Percentiles rank a stretch among this genome's conserved stretches.
Evolutionary conservation across 2,329 filamentous ascomycete genomes (phyloP).

Genomic region (Xylariaceae sp.): DNA sequence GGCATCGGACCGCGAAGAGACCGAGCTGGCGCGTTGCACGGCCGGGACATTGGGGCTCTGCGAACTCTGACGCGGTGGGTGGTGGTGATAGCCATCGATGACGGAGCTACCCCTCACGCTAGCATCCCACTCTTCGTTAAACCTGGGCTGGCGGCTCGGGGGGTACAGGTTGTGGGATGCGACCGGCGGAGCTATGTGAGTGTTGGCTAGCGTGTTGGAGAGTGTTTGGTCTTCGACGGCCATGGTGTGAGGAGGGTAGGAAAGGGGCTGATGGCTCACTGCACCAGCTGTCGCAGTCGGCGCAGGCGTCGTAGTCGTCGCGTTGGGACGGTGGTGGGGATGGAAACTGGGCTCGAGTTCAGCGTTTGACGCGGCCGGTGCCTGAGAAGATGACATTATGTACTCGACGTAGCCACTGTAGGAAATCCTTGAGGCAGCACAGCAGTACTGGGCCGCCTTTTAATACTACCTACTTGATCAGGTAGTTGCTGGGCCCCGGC

Average conservation of each 20-base stretch:
- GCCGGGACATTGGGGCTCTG: constrained; percentile 33
- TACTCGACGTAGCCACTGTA: too few relatives aligned
- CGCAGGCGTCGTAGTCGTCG: too few relatives aligned
- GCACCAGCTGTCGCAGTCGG: constrained; percentile 9
- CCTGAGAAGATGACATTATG: constrained; percentile 21
- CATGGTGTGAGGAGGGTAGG: constrained; percentile 21
- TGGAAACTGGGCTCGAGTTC: too few relatives aligned
- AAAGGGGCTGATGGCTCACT: constrained; percentile 15
- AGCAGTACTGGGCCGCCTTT: too few relatives aligned
- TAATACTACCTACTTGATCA: too few relatives aligned
- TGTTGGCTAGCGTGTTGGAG: constrained; percentile 35
- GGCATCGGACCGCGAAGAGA: constrained; percentile 45
- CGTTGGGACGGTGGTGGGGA: constrained; percentile 3
- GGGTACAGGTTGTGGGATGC: constrained; percentile 19
- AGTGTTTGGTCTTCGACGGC: constrained; percentile 31
- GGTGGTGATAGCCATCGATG: constrained; percentile 40
- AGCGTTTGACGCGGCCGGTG: too few relatives aligned
- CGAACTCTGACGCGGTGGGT: constrained; percentile 21
- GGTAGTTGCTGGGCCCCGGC: too few relatives aligned
- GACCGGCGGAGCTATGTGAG: constrained; percentile 27
- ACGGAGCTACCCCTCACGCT: constrained; percentile 62
- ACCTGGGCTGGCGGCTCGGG: constrained; percentile 41
- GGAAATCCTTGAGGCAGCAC: too few relatives aligned
- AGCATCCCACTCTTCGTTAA: constrained; percentile 68
- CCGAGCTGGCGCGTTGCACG: constrained; percentile 59